Percentiles rank a stretch among this genome's conserved stretches.
Evolutionary conservation across 768 basidiomycete species (phyloP).

Genomic region (Gyrodon lividus): DNA sequence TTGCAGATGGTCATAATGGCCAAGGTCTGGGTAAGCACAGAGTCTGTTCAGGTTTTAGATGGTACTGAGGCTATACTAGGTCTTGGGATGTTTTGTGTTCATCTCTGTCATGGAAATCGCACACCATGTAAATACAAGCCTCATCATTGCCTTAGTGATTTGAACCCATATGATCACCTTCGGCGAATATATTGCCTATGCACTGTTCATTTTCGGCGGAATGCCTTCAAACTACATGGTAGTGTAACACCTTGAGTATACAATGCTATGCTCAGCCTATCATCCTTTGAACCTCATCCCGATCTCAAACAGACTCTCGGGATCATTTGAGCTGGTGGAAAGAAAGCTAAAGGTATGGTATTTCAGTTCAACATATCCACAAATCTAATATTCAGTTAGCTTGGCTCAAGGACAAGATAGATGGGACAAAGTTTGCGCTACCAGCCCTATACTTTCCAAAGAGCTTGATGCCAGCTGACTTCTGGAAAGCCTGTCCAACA

Average conservation of each 20-base stretch:
- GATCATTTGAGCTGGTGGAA: constrained; percentile 18
- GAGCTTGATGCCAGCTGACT: constrained; percentile 26
- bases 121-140: constrained; percentile 15
- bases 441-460: constrained; percentile 25
- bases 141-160: constrained; percentile 4
- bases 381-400: constrained; percentile 11
- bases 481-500: constrained; percentile 25
- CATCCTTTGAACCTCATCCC: constrained; percentile 12
- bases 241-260: background rate
- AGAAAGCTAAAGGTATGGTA: constrained; percentile 20
- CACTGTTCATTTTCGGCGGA: constrained; percentile 20
- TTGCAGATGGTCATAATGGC: constrained; percentile 28
- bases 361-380: background rate
- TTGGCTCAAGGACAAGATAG: constrained; percentile 28
- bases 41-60: background rate
- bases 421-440: constrained; percentile 15
- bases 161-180: constrained; percentile 30
- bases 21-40: constrained; percentile 10
- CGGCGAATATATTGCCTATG: constrained; percentile 21
- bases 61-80: constrained; percentile 4
- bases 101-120: background rate
- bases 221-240: constrained; percentile 16
- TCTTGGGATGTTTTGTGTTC: constrained; percentile 12
- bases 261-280: constrained; percentile 26
- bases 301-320: too few relatives aligned